Base-by-base conservation (phyloP, 1,284 basidiomycete genomes). In the Ganoderma boninense region DNA sequence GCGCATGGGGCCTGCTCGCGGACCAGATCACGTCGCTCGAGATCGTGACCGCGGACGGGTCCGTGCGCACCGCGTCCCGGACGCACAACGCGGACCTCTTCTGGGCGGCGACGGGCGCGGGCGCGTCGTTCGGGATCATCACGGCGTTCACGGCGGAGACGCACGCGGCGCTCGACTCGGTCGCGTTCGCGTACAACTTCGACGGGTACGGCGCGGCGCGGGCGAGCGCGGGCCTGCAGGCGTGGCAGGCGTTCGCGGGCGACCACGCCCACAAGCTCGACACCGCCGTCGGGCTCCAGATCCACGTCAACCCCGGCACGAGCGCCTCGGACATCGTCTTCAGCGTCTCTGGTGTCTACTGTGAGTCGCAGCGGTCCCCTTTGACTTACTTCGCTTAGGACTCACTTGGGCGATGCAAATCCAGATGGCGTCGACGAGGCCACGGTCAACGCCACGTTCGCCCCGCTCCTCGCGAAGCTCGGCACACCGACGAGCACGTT, bases 11-110 rank as follows among this genome's bases (percentile, higher is more conserved):
- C 32, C 60, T 69, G 13, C 68, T 69, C 32, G 14, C 68, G 5
- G 68, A 69, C 61, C 68, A 69, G 40, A 52, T 69, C 16, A 5
- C 4, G n/a, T 46, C 49, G n/a, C 32, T 69, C 52, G 64, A 69
- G 64, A 77, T 91, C 29, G 87, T 91, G 14, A 83, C 83, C 4
- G 85, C 85, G 0, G 78, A 87, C 66, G 89, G 89, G 1, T 79
- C 80, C 8, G 74, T 87, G 6, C 68, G 84, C 23, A 84, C 77
- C 14, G 85, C 85, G 1, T 86, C 76, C 70, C 80, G 82, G 4
- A 78, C 75, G 16, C 75, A 79, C 44, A 73, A 79, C n/a, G 38
- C 74, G 23, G 83, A 86, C 66, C 76, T 86, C 5, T 85, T 84
- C 75, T 85, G 82, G 80, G 85, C 76, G 0, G 77, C 85, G 6